Evolutionary conservation across 257 asterid species (phyloP).

Genomic region (Prunella vulgaris): DNA sequence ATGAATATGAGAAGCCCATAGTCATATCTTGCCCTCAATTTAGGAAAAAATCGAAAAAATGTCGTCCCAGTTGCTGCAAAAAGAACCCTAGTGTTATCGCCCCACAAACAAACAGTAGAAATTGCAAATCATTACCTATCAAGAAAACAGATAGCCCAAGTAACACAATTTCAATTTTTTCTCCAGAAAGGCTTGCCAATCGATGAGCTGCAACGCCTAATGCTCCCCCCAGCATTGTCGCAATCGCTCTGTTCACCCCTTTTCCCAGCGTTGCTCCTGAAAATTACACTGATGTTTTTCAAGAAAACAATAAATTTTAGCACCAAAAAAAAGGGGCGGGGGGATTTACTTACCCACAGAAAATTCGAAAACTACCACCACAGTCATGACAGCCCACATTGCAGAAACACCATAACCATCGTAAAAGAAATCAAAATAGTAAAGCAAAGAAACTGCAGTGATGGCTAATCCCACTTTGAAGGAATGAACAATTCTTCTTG

Average conservation of each 20-base stretch:
- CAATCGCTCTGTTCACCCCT: slow-evolving; percentile 52
- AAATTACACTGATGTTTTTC: background rate
- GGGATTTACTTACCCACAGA: slow-evolving; percentile 35
- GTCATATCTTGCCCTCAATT: slow-evolving; percentile 64
- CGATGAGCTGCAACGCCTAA: slow-evolving; percentile 46
- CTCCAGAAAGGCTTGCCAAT: slow-evolving; percentile 38
- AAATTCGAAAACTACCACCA: slow-evolving; percentile 40
- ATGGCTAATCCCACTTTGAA: slow-evolving; percentile 37
- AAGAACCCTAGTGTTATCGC: background rate
- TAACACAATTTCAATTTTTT: slow-evolving; percentile 29
- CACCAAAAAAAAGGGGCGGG: too few species aligned
- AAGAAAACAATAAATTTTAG: background rate
- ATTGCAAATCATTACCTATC: slow-evolving; percentile 28
- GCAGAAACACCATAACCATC: slow-evolving; percentile 39
- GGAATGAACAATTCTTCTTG: slow-evolving; percentile 31
- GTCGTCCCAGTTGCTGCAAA: slow-evolving; percentile 50
- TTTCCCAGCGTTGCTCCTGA: slow-evolving; percentile 68
- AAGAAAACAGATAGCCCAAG: slow-evolving; percentile 40
- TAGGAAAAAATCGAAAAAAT: slow-evolving; percentile 51
- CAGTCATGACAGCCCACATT: slow-evolving; percentile 55
- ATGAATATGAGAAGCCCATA: slow-evolving; percentile 63
- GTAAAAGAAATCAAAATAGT: slow-evolving; percentile 37
- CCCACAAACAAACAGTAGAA: too few species aligned
- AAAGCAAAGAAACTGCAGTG: slow-evolving; percentile 28
- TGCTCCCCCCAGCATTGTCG: slow-evolving; percentile 42